Conservation (phyloP, 2,329 filamentous ascomycete genomes). For the Aureobasidium pullulans region DNA sequence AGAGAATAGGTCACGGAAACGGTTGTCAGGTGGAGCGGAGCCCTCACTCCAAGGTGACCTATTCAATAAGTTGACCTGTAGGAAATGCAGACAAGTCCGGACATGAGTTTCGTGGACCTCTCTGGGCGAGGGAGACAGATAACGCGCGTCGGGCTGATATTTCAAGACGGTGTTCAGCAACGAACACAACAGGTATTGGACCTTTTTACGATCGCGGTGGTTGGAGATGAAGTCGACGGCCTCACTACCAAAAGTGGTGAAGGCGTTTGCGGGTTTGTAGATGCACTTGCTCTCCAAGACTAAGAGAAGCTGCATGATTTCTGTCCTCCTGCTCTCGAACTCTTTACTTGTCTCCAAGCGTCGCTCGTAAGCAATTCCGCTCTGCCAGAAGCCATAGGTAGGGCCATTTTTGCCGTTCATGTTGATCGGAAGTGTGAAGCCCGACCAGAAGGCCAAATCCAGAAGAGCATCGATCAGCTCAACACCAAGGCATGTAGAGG, state of each 20-base stretch:
- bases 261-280: conserved; percentile 67
- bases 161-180: conserved; percentile 91
- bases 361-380: conserved; percentile 90
- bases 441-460: conserved; percentile 84
- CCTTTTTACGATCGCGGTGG: conserved; percentile 16
- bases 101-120: conserved; percentile 17
- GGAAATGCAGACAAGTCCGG: conserved; percentile 63
- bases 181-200: conserved; percentile 58
- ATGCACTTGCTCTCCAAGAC: conserved; percentile 85
- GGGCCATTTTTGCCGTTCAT: conserved; percentile 46
- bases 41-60: conserved; percentile 72
- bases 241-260: conserved; percentile 5
- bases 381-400: conserved; percentile 94
- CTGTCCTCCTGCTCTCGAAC: conserved; percentile 84
- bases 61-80: conserved; percentile 80
- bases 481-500: conserved; percentile 49
- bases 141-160: conserved; percentile 91
- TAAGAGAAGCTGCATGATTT: conserved; percentile 78
- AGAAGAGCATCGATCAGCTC: conserved; percentile 85
- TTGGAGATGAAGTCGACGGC: conserved; percentile 15
- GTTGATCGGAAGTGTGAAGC: conserved; percentile 68
- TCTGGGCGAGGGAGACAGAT: conserved; percentile 16
- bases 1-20: conserved; percentile 85
- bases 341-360: conserved; percentile 83
- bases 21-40: conserved; percentile 65